Conservation (phyloP, 352 stramenopile species). For the Globisporangium acanthophoron region DNA sequence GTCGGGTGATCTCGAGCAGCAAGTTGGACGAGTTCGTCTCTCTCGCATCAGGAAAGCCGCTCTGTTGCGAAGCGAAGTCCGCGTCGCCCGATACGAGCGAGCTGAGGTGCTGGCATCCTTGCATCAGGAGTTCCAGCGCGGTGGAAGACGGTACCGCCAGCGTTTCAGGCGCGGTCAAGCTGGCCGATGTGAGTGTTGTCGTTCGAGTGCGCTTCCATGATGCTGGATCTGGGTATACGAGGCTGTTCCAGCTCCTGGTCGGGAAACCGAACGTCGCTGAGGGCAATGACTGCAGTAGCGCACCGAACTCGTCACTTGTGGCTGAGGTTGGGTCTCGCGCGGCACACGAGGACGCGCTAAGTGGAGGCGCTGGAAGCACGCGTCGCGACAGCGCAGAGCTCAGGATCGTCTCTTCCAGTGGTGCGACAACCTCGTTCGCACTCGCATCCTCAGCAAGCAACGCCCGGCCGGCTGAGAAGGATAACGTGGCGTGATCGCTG, state of each 20-base stretch:
- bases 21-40: background rate
- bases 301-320: background rate
- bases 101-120: background rate
- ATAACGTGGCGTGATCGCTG: too few species aligned
- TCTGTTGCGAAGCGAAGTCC: background rate
- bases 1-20: background rate
- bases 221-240: background rate
- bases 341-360: background rate
- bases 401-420: constrained; percentile 14
- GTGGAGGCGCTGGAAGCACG: background rate
- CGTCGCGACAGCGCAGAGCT: constrained; percentile 3
- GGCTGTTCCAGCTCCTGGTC: background rate
- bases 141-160: background rate
- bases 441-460: background rate
- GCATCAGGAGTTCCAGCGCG: background rate
- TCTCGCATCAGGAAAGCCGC: background rate
- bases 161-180: background rate
- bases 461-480: too few species aligned
- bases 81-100: background rate
- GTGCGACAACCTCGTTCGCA: background rate
- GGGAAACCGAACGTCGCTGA: constrained; percentile 1
- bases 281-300: background rate
- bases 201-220: background rate
- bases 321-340: too few species aligned
- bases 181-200: background rate